phyloP scores from a whole-genome alignment of 345 rosid genomes.

The Salix arbutifolia region DNA sequence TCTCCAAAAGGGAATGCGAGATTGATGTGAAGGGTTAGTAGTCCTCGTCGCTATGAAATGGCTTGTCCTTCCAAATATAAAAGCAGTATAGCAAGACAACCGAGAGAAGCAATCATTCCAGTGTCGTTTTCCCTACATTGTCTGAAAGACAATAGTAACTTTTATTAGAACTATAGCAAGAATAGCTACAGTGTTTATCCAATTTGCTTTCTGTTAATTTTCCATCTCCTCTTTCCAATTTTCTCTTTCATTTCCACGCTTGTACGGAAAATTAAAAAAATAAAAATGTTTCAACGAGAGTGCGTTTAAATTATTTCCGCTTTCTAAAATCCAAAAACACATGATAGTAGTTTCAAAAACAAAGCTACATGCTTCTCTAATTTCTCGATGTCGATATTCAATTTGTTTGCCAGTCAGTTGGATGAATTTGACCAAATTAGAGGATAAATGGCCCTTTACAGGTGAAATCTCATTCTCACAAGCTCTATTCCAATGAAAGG shows the following conservation, averaged over 20 bases:
- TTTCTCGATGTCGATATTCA: not conserved
- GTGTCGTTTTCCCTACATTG: not conserved
- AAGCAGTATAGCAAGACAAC: slow-evolving; percentile 44
- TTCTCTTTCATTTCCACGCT: not conserved
- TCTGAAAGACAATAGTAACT: not conserved
- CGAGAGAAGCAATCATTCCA: slow-evolving; percentile 54
- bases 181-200: too few relatives aligned
- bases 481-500: not conserved
- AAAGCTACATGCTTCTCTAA: not conserved
- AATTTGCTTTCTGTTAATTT: not conserved
- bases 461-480: not conserved
- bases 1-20: slow-evolving; percentile 22
- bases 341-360: not conserved
- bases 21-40: slow-evolving; percentile 16
- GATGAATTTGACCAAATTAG: not conserved
- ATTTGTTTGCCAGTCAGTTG: not conserved
- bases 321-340: not conserved
- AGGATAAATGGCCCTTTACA: not conserved
- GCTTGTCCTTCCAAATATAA: slow-evolving; percentile 39
- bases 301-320: not conserved
- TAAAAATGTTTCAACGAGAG: not conserved
- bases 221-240: not conserved
- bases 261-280: not conserved
- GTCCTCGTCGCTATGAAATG: slow-evolving; percentile 22
- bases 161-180: not conserved